A percentile compares a stretch with the other conserved stretches of the same genome.
These are phyloP conservation scores for Calonectria pseudoturangicola DNA, from an alignment of 2,329 filamentous ascomycete genomes.

Conservation along the genomic window DNA sequence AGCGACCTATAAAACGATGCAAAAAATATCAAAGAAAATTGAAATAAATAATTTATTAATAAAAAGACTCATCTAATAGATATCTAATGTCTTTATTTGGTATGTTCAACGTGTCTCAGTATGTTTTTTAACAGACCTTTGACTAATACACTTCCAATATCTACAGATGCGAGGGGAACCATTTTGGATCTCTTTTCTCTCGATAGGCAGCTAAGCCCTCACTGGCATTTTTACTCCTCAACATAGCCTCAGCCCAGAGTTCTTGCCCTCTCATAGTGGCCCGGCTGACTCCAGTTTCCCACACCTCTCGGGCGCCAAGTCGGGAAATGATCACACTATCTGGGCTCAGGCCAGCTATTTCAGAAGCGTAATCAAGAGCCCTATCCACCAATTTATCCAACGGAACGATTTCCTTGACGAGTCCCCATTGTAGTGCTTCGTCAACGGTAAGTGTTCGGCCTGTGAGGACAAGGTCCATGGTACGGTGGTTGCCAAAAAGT, in stretches of 20 bases:
- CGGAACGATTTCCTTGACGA: conserved; percentile 55
- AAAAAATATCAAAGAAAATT: no score
- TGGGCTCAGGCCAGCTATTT: conserved; percentile 57
- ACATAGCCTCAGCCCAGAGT: conserved; percentile 56
- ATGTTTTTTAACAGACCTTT: no score
- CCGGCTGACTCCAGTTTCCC: conserved; percentile 59
- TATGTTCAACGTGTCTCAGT: no score
- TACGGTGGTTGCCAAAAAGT: conserved; percentile 58
- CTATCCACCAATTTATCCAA: conserved; percentile 56
- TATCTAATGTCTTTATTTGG: no score
- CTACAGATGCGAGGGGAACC: conserved; percentile 55
- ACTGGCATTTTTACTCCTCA: conserved; percentile 55
- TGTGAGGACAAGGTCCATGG: conserved; percentile 59
- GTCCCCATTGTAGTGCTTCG: conserved; percentile 58
- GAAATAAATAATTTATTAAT: no score
- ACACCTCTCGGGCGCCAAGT: conserved; percentile 57
- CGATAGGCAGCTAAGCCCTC: conserved; percentile 56
- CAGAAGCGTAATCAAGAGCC: conserved; percentile 55
- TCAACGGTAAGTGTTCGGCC: conserved; percentile 52
- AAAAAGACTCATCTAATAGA: no score
- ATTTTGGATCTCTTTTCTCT: conserved; percentile 57
- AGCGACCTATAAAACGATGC: no score
- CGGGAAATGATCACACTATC: conserved; percentile 60
- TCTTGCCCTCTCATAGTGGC: conserved; percentile 60
- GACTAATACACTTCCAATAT: not conserved